phyloP scores from a whole-genome alignment of 2,329 filamentous ascomycete species.

The Trichoderma sp. region DNA sequence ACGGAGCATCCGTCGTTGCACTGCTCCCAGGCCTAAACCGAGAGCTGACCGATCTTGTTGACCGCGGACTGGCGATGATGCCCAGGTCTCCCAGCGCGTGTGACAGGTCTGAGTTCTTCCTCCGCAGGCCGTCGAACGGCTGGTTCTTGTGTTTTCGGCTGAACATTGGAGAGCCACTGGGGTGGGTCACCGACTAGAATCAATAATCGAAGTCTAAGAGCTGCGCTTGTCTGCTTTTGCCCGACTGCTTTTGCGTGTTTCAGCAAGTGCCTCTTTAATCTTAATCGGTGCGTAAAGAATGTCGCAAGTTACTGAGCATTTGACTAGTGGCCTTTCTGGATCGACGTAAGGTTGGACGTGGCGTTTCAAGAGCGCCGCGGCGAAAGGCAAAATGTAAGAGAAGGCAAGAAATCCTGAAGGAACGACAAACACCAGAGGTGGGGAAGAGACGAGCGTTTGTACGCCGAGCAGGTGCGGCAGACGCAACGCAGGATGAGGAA shows the following conservation, averaged over 20 bases:
- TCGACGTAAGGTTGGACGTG: neutral
- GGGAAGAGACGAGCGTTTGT: neutral
- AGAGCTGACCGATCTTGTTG: slow-evolving; percentile 26
- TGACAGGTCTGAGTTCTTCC: slow-evolving; percentile 32
- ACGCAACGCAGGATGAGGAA: neutral
- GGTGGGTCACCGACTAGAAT: slow-evolving; percentile 18
- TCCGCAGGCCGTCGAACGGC: slow-evolving; percentile 26
- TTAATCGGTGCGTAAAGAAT: slow-evolving; percentile 6
- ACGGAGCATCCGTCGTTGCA: slow-evolving; percentile 29
- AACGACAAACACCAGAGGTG: slow-evolving; percentile 6
- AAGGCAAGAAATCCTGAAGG: neutral
- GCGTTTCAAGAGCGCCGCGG: slow-evolving; percentile 17
- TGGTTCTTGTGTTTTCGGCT: slow-evolving; percentile 38
- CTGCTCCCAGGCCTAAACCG: slow-evolving; percentile 35
- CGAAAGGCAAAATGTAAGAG: neutral
- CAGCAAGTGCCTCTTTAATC: slow-evolving; percentile 21
- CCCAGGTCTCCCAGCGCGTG: slow-evolving; percentile 36
- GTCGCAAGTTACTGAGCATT: slow-evolving; percentile 16
- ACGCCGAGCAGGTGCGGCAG: neutral
- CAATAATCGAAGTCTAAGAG: slow-evolving; percentile 8
- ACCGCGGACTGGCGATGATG: slow-evolving; percentile 32
- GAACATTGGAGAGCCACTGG: slow-evolving; percentile 40
- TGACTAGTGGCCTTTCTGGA: slow-evolving; percentile 10
- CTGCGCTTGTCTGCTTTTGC: slow-evolving; percentile 15
- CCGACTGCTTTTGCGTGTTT: slow-evolving; percentile 12